Evolutionary conservation across 2,329 filamentous ascomycete genomes (phyloP).

Genomic region (Sphaceloma murrayae): DNA sequence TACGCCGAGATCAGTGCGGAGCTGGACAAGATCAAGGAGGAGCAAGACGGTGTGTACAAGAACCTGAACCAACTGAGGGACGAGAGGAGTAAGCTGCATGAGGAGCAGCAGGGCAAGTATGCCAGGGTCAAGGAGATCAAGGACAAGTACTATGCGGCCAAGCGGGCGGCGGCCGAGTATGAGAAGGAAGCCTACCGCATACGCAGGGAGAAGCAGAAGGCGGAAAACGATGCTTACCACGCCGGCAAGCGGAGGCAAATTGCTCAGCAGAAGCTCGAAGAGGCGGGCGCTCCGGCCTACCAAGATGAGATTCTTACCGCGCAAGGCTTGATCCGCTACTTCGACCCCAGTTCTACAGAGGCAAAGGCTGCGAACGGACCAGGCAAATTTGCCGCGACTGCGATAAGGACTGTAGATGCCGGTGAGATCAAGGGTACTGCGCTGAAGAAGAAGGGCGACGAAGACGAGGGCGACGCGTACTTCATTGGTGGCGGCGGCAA

Average conservation of each 20-base stretch:
- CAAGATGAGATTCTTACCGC: constrained; percentile 85
- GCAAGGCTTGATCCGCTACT: constrained; percentile 79
- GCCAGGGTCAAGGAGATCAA: constrained; percentile 73
- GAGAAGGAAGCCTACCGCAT: constrained; percentile 75
- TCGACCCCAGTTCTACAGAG: constrained; percentile 61
- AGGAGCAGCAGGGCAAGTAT: constrained; percentile 80
- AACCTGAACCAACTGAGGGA: constrained; percentile 74
- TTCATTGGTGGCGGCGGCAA: constrained; percentile 60
- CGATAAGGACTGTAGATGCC: constrained; percentile 74
- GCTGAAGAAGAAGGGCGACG: constrained; percentile 64
- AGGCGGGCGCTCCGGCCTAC: constrained; percentile 79
- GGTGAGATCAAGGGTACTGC: constrained; percentile 76
- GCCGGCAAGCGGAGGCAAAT: constrained; percentile 66
- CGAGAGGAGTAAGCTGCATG: constrained; percentile 72
- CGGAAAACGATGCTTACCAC: constrained; percentile 65
- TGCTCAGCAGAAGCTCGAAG: constrained; percentile 65
- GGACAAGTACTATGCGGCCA: constrained; percentile 74
- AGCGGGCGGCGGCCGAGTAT: constrained; percentile 72
- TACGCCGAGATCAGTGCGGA: constrained; percentile 81
- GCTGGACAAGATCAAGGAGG: constrained; percentile 79
- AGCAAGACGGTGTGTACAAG: constrained; percentile 87
- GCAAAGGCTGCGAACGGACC: constrained; percentile 54
- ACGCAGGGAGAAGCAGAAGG: constrained; percentile 65
- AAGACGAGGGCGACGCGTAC: constrained; percentile 82
- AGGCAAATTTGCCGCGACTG: constrained; percentile 67